Percentiles rank a stretch among this genome's conserved stretches.
phyloP scores from a whole-genome alignment of 352 stramenopile species.

The Phytophthora syringae region DNA sequence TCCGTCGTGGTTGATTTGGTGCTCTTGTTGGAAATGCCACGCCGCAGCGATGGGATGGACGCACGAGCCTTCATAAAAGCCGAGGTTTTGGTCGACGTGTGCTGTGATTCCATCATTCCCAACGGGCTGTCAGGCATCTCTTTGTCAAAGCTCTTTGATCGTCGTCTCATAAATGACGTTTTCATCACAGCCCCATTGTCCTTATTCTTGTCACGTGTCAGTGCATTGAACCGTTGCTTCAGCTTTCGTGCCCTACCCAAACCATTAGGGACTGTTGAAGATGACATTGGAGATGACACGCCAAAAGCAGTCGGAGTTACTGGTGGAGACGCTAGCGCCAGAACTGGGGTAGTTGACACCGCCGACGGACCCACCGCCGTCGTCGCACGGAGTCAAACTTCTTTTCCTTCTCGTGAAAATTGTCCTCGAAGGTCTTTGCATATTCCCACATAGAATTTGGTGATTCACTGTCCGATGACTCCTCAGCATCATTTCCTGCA shows the following conservation, averaged over 20 bases:
- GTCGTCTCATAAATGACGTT: slow-evolving; percentile 39
- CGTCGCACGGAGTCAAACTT: slow-evolving; percentile 77
- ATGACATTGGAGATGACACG: slow-evolving; percentile 27
- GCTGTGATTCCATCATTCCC: slow-evolving; percentile 22
- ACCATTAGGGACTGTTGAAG: slow-evolving; percentile 28
- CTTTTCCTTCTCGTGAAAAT: slow-evolving; percentile 78
- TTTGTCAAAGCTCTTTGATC: slow-evolving; percentile 56
- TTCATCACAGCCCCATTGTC: slow-evolving; percentile 31
- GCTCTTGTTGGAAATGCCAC: slow-evolving; percentile 33
- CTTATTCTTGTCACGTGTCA: slow-evolving; percentile 44
- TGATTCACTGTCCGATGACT: slow-evolving; percentile 35
- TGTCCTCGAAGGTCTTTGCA: slow-evolving; percentile 71
- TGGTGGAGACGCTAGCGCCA: slow-evolving; percentile 32
- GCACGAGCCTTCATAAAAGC: slow-evolving; percentile 39
- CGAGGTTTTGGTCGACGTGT: slow-evolving; percentile 21
- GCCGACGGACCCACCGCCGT: slow-evolving; percentile 67
- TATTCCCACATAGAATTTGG: slow-evolving; percentile 65
- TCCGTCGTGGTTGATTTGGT: slow-evolving; percentile 24
- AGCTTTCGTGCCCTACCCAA: slow-evolving; percentile 46
- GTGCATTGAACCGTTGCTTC: slow-evolving; percentile 48
- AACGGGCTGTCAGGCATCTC: slow-evolving; percentile 37
- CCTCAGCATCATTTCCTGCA: slow-evolving; percentile 27
- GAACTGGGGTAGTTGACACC: slow-evolving; percentile 64
- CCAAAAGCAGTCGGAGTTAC: slow-evolving; percentile 18
- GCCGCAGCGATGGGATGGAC: slow-evolving; percentile 39